Percentiles rank a stretch among this genome's conserved stretches.
phyloP scores from a whole-genome alignment of 2,329 filamentous ascomycete species.

The Beauveria asiatica region DNA sequence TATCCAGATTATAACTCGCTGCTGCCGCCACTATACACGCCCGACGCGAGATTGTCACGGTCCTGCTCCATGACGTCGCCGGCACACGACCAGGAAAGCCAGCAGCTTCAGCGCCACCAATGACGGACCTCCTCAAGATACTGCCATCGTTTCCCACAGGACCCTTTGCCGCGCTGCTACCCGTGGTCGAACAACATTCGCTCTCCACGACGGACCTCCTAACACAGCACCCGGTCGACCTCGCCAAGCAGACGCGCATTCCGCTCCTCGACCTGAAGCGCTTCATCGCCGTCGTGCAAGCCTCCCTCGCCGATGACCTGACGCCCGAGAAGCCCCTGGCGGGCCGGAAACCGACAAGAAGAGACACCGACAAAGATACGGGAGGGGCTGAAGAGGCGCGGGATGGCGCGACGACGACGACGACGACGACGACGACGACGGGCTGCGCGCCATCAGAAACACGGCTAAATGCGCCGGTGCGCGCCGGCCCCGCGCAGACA shows the following conservation, averaged over 20 bases:
- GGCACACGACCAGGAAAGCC: conserved; percentile 4
- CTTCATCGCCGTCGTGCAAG: conserved; percentile 58
- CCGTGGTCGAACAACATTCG: conserved; percentile 67
- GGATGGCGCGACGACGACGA: not conserved
- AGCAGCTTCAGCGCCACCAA: conserved; percentile 29
- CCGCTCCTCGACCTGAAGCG: conserved; percentile 73
- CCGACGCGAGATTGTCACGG: not conserved
- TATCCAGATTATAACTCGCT: not conserved
- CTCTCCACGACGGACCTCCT: conserved; percentile 79
- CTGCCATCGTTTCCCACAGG: conserved; percentile 70
- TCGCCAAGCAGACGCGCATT: conserved; percentile 77
- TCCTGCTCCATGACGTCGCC: conserved; percentile 3
- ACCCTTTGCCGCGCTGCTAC: conserved; percentile 65
- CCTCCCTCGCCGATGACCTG: conserved; percentile 57
- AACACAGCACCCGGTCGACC: conserved; percentile 70
- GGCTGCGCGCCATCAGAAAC: too few relatives aligned
- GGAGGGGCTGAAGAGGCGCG: not conserved
- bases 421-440: not conserved
- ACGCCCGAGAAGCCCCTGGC: conserved; percentile 15
- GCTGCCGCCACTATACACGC: conserved; percentile 3
- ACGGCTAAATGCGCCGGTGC: not conserved
- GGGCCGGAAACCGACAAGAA: not conserved
- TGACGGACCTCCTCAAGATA: conserved; percentile 80
- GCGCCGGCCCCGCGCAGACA: not conserved
- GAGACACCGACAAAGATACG: not conserved